Base-by-base conservation (phyloP, 345 rosid species). In the Punica granatum region DNA sequence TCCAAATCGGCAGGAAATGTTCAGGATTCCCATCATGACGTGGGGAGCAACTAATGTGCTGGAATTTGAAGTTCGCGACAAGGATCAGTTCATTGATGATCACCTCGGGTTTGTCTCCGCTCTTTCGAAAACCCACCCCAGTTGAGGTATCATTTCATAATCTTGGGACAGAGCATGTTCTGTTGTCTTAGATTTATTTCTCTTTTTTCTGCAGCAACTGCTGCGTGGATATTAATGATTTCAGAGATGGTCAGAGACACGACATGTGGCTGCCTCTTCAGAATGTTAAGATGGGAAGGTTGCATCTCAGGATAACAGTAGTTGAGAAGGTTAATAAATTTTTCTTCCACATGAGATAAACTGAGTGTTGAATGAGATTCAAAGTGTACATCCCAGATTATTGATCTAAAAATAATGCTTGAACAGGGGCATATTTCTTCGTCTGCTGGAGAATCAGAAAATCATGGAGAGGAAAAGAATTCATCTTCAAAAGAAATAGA, bases 1-100 rank as follows among this genome's bases (percentile, higher is more conserved):
- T 74, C 99, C 99, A 37, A 91, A 84, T 74, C 91, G 99, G 99
- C 89, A 72, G 0, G 99, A 94, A 79, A 96, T 86, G 70, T 94
- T 86, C 67, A 84, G 77, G 77, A 80, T 94, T 63, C 99, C 99
- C 60, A 75, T 94, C 28, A 70, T 74, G 64, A 74, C 90, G 43
- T 91, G 99, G 99, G 99, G 86, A 56, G 59, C 84, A 16, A 72
- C 86, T 23, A 91, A 84, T 70, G 21, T 85, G 39, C 85, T 94
- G 28, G 51, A 64, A 63, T 80, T 94, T 74, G 87, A 91, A 84
- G 99, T 91, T 74, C 68, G 80, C 67, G 97, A 92, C 82, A 88
- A 94, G 75, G 99, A 94, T 80, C 84, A 77, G 59, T 86, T 88
- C 46, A 75, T 84, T 28, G 98, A 93, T 76, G 97, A 86, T 77